These are phyloP conservation scores for Dentipellis sp. DNA, from an alignment of 768 basidiomycete genomes.

Conservation along the genomic window DNA sequence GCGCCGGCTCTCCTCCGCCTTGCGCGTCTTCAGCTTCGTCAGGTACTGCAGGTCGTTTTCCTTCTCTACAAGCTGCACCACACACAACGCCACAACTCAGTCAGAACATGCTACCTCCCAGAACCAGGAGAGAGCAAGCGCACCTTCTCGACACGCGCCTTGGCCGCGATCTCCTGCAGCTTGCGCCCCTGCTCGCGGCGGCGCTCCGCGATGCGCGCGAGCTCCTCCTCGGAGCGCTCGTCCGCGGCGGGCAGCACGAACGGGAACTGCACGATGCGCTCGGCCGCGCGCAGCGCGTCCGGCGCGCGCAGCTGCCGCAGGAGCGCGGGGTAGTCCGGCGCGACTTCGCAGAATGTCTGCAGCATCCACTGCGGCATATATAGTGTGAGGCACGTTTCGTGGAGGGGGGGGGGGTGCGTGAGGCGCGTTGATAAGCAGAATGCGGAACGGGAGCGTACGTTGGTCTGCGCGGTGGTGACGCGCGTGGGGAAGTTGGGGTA, in stretches of 20 bases:
- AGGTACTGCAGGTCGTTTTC: conserved; percentile 67
- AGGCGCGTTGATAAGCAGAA: not conserved
- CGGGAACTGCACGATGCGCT: conserved; percentile 84
- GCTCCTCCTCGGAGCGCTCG: conserved; percentile 89
- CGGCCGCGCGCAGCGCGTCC: conserved; percentile 45
- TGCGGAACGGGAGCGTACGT: conserved; percentile 34
- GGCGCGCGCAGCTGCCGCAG: conserved; percentile 68
- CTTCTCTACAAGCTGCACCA: conserved; percentile 55
- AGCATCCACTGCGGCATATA: conserved; percentile 68
- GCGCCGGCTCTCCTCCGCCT: conserved; percentile 48
- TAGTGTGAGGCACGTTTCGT: too few relatives aligned
- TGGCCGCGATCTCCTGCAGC: conserved; percentile 86
- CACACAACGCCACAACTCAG: not conserved
- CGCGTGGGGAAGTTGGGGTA: conserved; percentile 89
- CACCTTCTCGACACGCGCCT: conserved; percentile 80
- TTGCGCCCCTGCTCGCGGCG: conserved; percentile 80
- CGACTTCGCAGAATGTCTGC: conserved; percentile 77
- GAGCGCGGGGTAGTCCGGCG: conserved; percentile 62
- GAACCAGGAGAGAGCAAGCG: conserved; percentile 3
- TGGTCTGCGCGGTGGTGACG: conserved; percentile 67
- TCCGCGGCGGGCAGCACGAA: conserved; percentile 52
- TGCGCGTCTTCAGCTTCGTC: conserved; percentile 52
- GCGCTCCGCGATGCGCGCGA: conserved; percentile 68
- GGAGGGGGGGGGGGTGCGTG: not conserved
- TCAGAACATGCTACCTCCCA: not conserved